phyloP scores from a whole-genome alignment of 306 rosid species.

The Gillenia trifoliata region DNA sequence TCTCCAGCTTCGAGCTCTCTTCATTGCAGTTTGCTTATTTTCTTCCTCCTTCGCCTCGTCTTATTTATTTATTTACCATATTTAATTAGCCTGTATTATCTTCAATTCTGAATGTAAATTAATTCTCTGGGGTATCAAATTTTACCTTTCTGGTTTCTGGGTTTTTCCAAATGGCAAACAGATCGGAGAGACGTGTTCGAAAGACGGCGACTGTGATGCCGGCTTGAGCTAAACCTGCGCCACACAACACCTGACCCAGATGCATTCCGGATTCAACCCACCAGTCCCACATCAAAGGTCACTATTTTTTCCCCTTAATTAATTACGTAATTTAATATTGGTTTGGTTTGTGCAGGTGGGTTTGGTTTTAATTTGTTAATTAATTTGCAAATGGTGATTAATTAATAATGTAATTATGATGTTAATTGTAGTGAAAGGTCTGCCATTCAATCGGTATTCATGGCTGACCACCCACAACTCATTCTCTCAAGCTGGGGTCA shows the following conservation, averaged over 20 bases:
- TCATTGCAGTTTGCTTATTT: slow-evolving; percentile 48
- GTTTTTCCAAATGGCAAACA: slow-evolving; percentile 25
- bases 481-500: slow-evolving; percentile 56
- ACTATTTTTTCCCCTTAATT: neutral
- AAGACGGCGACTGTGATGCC: slow-evolving; percentile 51
- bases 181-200: slow-evolving; percentile 94
- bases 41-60: slow-evolving; percentile 50
- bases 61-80: neutral
- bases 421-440: slow-evolving; percentile 61
- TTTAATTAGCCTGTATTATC: neutral
- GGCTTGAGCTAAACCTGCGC: slow-evolving; percentile 66
- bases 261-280: slow-evolving; percentile 66
- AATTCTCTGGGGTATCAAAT: neutral
- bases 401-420: too few species aligned
- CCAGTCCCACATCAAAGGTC: slow-evolving; percentile 59
- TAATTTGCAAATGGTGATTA: neutral
- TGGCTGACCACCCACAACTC: slow-evolving; percentile 98
- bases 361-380: neutral
- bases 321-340: neutral
- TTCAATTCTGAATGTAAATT: neutral
- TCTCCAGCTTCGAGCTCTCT: slow-evolving; percentile 31
- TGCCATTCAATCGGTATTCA: slow-evolving; percentile 76
- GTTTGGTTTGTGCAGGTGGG: neutral
- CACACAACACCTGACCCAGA: slow-evolving; percentile 76
- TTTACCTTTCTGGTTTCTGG: neutral